phyloP scores from a whole-genome alignment of 2,329 filamentous ascomycete genomes.

The Ramularia collo-cygni region DNA sequence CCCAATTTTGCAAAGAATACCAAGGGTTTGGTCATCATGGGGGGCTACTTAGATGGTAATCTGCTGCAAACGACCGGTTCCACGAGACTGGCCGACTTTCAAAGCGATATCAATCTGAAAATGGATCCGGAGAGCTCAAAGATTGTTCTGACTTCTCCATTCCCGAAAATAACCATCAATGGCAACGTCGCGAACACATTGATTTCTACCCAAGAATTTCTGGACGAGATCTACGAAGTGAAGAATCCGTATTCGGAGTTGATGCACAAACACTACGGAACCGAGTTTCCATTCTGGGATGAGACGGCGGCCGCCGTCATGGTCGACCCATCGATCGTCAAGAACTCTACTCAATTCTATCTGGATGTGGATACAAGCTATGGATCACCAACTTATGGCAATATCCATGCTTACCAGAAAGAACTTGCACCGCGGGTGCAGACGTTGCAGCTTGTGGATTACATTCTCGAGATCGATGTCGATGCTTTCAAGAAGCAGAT shows the following conservation, averaged over 20 bases:
- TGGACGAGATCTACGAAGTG: slow-evolving; percentile 34
- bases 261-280: slow-evolving; percentile 34
- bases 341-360: slow-evolving; percentile 36
- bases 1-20: slow-evolving; percentile 40
- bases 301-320: slow-evolving; percentile 40
- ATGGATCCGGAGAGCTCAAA: slow-evolving; percentile 46
- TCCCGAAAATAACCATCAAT: slow-evolving; percentile 40
- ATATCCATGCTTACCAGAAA: slow-evolving; percentile 39
- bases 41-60: slow-evolving; percentile 42
- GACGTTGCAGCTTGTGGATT: slow-evolving; percentile 35
- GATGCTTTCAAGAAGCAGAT: slow-evolving; percentile 32
- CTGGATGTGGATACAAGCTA: slow-evolving; percentile 39
- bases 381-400: slow-evolving; percentile 36
- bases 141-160: slow-evolving; percentile 43
- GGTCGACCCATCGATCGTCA: slow-evolving; percentile 33
- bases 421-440: slow-evolving; percentile 31
- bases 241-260: slow-evolving; percentile 35
- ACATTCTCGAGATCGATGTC: slow-evolving; percentile 34
- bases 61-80: slow-evolving; percentile 25
- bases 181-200: slow-evolving; percentile 45
- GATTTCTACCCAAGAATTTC: slow-evolving; percentile 34
- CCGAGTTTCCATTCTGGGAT: slow-evolving; percentile 41
- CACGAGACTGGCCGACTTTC: slow-evolving; percentile 22
- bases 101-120: slow-evolving; percentile 43
- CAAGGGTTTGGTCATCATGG: slow-evolving; percentile 46